Evolutionary conservation across 2,329 filamentous ascomycete species (phyloP).

Genomic region (Xylariaceae sp.): DNA sequence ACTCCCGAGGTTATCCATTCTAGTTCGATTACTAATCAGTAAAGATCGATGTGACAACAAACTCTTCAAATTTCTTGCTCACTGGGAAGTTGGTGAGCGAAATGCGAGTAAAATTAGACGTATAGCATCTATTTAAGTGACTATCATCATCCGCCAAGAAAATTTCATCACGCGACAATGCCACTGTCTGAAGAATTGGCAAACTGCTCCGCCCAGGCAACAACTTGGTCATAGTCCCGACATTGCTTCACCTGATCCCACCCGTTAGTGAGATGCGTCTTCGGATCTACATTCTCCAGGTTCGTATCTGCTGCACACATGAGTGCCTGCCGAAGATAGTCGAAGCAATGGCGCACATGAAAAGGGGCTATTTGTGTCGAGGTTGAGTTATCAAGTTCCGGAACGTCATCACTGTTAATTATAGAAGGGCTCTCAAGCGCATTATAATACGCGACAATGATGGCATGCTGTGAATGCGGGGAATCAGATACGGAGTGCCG

Average conservation of each 20-base stretch:
- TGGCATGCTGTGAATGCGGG: neutral
- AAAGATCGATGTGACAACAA: too few species aligned
- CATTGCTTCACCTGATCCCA: neutral
- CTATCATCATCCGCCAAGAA: too few species aligned
- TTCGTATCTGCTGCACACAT: slow-evolving; percentile 2
- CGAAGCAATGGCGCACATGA: slow-evolving; percentile 4
- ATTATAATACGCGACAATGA: neutral
- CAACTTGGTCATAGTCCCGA: neutral
- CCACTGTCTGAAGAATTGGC: too few species aligned
- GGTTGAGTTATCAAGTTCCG: too few species aligned
- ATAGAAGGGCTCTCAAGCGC: neutral
- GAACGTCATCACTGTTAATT: too few species aligned
- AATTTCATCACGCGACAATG: too few species aligned
- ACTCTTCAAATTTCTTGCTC: too few species aligned
- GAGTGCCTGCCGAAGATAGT: slow-evolving; percentile 2
- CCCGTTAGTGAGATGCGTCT: neutral
- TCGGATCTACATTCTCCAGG: neutral
- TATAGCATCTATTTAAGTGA: too few species aligned
- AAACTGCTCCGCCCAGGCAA: neutral
- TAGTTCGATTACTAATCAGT: too few species aligned
- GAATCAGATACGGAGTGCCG: neutral
- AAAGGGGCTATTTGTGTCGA: neutral
- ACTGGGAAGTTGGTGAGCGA: too few species aligned
- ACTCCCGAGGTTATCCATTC: too few species aligned
- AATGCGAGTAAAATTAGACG: too few species aligned